Evolutionary conservation across 2,329 filamentous ascomycete species (phyloP), one percentile per base, ranked within the genome.

Genomic region (Penicillium brevicompactum): DNA sequence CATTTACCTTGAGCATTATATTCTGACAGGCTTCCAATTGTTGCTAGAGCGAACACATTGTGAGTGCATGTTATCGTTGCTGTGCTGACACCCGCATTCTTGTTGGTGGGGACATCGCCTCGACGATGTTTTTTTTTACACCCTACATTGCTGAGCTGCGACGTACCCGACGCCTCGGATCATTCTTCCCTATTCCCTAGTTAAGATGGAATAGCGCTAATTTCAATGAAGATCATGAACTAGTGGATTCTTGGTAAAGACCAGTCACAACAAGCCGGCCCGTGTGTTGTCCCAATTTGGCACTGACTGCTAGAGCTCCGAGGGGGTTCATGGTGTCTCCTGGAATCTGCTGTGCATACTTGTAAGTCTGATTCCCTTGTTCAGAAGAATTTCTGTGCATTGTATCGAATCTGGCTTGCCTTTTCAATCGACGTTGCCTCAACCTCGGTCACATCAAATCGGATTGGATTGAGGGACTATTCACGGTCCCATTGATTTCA

Each of bases 111-210:
- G 55, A 57, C 51, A 53, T 53, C 44, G 47, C 34, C 38, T 45
- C 42, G 46, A 37, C 27, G 43, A 52, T 53, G 55, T 34, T 54
- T 55, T 53, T 16, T 43, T 27, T 13, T 38, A 40, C 55, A 38
- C 60, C 61, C 63, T 65, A 55, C 63, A 65, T 65, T 65, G 53
- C 57, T 63, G 56, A 40, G n/a, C 49, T 32, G 16, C 44, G 34
- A 54, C 52, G 43, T 44, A n/a, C 18, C 40, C 31, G 37, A 54
- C 22, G 24, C 40, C 38, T n/a, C 41, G 8, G n/a, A 27, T 24
- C 42, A 34, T 48, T 40, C 21, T 47, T 38, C 32, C 22, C 47
- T 13, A n/a, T 37, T 37, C 34, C 40, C 46, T 48, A 32, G 18
- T 46, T 14, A 21, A 30, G 14, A 24, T 27, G 49, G 37, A 21